Evolutionary conservation across 129 eudicot species (phyloP), one percentile per base, ranked within the genome.

Genomic region (Ambrosia trifida): DNA sequence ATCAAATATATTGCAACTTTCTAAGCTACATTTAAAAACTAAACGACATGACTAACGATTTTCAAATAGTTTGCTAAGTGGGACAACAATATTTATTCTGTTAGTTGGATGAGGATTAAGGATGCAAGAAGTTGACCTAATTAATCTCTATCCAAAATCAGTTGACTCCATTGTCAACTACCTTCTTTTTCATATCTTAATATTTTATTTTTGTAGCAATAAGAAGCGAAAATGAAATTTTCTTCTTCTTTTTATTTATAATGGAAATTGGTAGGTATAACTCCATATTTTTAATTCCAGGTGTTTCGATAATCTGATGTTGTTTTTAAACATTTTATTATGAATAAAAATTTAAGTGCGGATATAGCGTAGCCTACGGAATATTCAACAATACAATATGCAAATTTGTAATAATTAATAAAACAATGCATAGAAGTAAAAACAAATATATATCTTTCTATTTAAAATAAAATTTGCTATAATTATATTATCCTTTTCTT

Each of bases 121-220:
- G 63, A 53, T 20, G 64, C 30, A 70, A 53, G 16, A 70, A 70
- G 75, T 70, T 70, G 75, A 70, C 75, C 75, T 70, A 70, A 70
- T 54, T 24, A 1, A 24, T 24, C 28, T 24, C 28, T 62, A 73
- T 73, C 78, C 72, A 74, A 63, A 74, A 18, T 7, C 53, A 74
- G 78, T 74, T 74, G 65, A 64, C 78, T 51, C 44, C 45, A 50
- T 49, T 74, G 52, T 74, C 78, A 64, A 64, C 78, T 24, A 74
- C 78, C 45, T 64, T 61, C 68, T 36, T 74, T 51, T 53, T 14
- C n/a, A 2, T 64, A 64, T 64, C 20, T 56, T 12, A 11, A 35
- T 53, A 35, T 18, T 52, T 2, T 69, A 14, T 35, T 20, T 28
- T 24, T 35, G 18, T 16, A 70, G n/a, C 3, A n/a, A 3, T 12